These are phyloP conservation scores for Colletotrichum eremochloae DNA, from an alignment of 2,329 filamentous ascomycete species.

Conservation along the genomic window DNA sequence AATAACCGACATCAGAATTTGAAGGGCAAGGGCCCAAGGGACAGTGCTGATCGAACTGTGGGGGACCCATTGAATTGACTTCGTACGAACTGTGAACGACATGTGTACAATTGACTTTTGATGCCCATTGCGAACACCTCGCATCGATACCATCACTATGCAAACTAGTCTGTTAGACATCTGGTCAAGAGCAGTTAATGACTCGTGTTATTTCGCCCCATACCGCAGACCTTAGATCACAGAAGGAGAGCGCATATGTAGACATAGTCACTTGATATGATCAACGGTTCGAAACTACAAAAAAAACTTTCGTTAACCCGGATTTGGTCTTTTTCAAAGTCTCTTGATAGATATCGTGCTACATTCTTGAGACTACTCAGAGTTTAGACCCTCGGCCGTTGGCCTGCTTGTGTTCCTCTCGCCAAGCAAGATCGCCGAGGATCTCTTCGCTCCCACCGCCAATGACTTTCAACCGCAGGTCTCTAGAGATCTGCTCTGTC, in stretches of 20 bases:
- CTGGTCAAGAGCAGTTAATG: neutral
- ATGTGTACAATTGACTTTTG: neutral
- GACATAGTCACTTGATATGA: too few species aligned
- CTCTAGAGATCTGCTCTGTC: slow-evolving; percentile 67
- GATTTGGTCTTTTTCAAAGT: too few species aligned
- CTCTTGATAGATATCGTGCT: too few species aligned
- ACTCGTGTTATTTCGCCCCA: neutral
- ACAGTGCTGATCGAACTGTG: too few species aligned
- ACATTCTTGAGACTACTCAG: too few species aligned
- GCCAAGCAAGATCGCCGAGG: slow-evolving; percentile 64
- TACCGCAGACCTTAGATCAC: neutral
- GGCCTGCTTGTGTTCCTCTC: slow-evolving; percentile 54
- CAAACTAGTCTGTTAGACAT: too few species aligned
- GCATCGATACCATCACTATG: too few species aligned
- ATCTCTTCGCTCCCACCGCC: slow-evolving; percentile 70
- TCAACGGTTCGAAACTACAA: too few species aligned
- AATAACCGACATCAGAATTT: neutral
- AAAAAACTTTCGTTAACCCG: too few species aligned
- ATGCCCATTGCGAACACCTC: neutral
- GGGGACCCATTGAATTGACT: neutral
- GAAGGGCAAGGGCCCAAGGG: neutral
- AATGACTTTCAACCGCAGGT: slow-evolving; percentile 65
- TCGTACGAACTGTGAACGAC: neutral
- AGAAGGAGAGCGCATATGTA: too few species aligned
- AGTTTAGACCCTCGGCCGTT: slow-evolving; percentile 19